Evolutionary conservation across 2,329 filamentous ascomycete species (phyloP).

Genomic region (Fusarium bulbicola): DNA sequence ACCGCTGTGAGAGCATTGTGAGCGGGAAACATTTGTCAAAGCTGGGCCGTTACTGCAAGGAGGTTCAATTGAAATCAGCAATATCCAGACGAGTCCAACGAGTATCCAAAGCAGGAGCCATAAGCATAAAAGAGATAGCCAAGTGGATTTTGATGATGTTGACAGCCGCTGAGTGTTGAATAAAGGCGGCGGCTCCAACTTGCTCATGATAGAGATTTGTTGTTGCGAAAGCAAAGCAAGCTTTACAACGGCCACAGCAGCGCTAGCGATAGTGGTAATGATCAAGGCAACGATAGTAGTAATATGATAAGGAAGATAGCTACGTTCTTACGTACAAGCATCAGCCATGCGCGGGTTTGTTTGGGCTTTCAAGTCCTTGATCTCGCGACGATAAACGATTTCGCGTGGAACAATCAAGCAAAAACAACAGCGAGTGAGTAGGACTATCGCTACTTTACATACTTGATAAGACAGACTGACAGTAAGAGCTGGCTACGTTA

Average conservation of each 20-base stretch:
- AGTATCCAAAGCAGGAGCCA: too few relatives aligned
- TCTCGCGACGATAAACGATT: too few relatives aligned
- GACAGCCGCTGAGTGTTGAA: neutral
- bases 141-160: neutral
- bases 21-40: neutral
- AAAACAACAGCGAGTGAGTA: too few relatives aligned
- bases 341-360: too few relatives aligned
- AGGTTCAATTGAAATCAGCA: neutral
- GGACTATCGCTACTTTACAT: too few relatives aligned
- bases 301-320: too few relatives aligned
- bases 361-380: too few relatives aligned
- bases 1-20: neutral
- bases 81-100: neutral
- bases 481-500: too few relatives aligned
- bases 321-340: too few relatives aligned
- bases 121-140: rapidly evolving
- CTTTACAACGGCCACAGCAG: neutral
- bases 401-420: too few relatives aligned
- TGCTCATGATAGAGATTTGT: neutral
- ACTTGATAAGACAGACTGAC: too few relatives aligned
- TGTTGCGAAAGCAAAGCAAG: neutral
- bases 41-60: rapidly evolving
- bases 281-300: rapidly evolving
- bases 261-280: neutral
- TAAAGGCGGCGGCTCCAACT: neutral